These are phyloP conservation scores for Dothideomycetes sp. DNA, from an alignment of 2,329 filamentous ascomycete species.

Conservation along the genomic window DNA sequence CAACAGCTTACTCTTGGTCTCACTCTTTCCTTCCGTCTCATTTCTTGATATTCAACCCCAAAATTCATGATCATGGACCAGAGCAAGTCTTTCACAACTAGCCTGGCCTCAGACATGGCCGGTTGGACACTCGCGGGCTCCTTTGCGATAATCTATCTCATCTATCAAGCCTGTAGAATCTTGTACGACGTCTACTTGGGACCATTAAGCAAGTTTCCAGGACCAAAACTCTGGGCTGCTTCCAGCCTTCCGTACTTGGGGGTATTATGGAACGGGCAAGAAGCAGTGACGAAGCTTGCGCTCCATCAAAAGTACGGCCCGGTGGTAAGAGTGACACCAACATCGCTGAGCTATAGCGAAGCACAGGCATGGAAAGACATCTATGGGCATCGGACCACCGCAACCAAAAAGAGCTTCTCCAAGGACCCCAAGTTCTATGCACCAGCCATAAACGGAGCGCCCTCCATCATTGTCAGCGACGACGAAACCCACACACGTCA, in stretches of 20 bases:
- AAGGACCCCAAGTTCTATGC: slow-evolving; percentile 35
- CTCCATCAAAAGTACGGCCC: slow-evolving; percentile 32
- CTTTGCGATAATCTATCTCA: neutral
- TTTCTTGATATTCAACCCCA: too few relatives aligned
- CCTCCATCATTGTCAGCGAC: slow-evolving; percentile 18
- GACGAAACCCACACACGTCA: slow-evolving; percentile 23
- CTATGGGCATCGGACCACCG: neutral
- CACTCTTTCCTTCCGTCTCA: too few relatives aligned
- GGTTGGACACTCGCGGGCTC: neutral
- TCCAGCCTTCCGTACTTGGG: slow-evolving; percentile 18
- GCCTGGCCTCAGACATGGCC: too few relatives aligned
- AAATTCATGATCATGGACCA: too few relatives aligned
- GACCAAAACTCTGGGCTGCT: slow-evolving; percentile 25
- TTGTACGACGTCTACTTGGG: slow-evolving; percentile 31
- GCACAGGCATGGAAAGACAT: slow-evolving; percentile 32
- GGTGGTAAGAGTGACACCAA: slow-evolving; percentile 36
- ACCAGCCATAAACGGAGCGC: slow-evolving; percentile 18
- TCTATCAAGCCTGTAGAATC: neutral
- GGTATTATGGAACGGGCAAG: slow-evolving; percentile 5
- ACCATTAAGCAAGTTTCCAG: slow-evolving; percentile 31
- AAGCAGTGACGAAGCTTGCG: slow-evolving; percentile 7
- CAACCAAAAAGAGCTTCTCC: slow-evolving; percentile 11
- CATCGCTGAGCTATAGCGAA: slow-evolving; percentile 34
- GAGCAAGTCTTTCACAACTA: too few relatives aligned
- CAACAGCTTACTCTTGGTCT: too few relatives aligned